Conservation (phyloP, 495 filamentous ascomycete species). For the Penicillium egyptiacum region DNA sequence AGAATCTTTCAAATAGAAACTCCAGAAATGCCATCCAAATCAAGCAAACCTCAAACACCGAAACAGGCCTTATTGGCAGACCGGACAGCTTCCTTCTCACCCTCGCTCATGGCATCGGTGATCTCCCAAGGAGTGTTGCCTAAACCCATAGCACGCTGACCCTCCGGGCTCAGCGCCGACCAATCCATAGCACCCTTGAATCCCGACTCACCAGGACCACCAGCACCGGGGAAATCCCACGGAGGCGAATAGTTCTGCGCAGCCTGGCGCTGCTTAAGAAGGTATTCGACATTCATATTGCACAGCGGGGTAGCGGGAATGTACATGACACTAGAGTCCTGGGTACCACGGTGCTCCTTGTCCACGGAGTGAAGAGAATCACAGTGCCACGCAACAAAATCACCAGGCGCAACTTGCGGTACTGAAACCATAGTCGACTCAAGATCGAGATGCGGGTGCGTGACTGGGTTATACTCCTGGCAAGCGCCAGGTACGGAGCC, state of each 20-base stretch:
- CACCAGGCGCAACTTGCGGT: slow-evolving; percentile 74
- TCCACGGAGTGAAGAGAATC: slow-evolving; percentile 83
- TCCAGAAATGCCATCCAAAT: background rate
- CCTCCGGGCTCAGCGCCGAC: slow-evolving; percentile 42
- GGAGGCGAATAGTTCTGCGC: slow-evolving; percentile 44
- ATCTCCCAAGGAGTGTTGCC: slow-evolving; percentile 50
- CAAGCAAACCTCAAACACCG: slow-evolving; percentile 17
- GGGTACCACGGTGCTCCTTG: slow-evolving; percentile 65
- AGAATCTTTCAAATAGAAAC: background rate
- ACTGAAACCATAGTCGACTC: slow-evolving; percentile 73
- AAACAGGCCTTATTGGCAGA: slow-evolving; percentile 59
- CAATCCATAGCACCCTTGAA: slow-evolving; percentile 45
- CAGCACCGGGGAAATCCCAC: slow-evolving; percentile 64
- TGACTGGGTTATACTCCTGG: slow-evolving; percentile 69
- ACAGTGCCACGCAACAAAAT: slow-evolving; percentile 92
- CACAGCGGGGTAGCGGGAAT: slow-evolving; percentile 84
- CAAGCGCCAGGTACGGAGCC: slow-evolving; percentile 73
- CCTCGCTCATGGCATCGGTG: slow-evolving; percentile 46
- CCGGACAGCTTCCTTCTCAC: slow-evolving; percentile 57
- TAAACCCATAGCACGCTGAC: slow-evolving; percentile 61
- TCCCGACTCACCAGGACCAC: slow-evolving; percentile 46
- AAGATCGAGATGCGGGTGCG: slow-evolving; percentile 79
- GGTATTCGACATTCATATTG: slow-evolving; percentile 67
- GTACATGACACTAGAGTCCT: slow-evolving; percentile 80
- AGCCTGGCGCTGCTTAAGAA: slow-evolving; percentile 65